Conservation (phyloP, 2,329 filamentous ascomycete species). For the Ceratocystis alfenasii region DNA sequence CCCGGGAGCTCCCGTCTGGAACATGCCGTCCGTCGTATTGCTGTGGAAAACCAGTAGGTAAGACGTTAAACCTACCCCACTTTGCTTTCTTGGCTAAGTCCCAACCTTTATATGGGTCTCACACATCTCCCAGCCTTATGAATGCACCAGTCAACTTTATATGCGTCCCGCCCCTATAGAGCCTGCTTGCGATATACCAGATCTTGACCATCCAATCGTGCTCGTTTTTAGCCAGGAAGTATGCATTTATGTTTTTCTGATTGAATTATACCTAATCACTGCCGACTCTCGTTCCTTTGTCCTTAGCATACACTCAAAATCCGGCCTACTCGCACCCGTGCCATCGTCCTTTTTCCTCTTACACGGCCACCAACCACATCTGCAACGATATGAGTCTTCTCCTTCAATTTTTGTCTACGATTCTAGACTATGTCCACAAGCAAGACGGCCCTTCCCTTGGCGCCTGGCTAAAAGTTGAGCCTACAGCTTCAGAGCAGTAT, state of each 20-base stretch:
- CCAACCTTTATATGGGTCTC: neutral
- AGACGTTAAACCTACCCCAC: too few relatives aligned
- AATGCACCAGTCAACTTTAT: conserved; percentile 6
- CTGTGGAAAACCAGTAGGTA: too few relatives aligned
- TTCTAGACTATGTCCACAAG: conserved; percentile 49
- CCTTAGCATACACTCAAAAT: neutral
- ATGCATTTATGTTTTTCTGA: neutral
- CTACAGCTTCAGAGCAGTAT: conserved; percentile 55
- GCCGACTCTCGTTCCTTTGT: neutral
- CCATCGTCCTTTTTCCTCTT: neutral
- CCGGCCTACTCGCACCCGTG: neutral
- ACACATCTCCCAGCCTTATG: conserved; percentile 6
- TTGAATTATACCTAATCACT: neutral
- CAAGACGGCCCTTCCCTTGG: conserved; percentile 52
- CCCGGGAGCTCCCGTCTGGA: too few relatives aligned
- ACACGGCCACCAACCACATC: neutral
- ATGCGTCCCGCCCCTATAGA: neutral
- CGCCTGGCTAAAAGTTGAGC: conserved; percentile 63
- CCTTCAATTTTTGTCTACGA: conserved; percentile 54
- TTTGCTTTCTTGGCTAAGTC: neutral
- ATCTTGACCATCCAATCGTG: neutral
- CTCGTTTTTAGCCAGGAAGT: neutral
- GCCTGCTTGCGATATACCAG: neutral
- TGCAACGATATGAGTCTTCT: conserved; percentile 45
- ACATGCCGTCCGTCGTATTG: too few relatives aligned